phyloP scores from a whole-genome alignment of 257 asterid genomes.

The Solanum paucissectum region DNA sequence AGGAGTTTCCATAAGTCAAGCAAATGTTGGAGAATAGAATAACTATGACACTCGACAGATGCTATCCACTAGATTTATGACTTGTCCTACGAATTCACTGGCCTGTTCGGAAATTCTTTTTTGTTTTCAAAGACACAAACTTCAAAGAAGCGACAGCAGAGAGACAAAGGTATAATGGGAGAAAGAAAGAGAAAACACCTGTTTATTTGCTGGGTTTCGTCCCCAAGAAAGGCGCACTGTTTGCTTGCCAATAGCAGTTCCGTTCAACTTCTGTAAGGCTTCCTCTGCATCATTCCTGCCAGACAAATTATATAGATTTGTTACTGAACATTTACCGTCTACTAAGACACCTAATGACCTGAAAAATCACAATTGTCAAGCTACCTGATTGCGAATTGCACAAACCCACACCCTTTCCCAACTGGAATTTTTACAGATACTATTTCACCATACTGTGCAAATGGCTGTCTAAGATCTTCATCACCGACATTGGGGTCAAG shows the following conservation, averaged over 20 bases:
- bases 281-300: constrained; percentile 42
- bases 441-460: constrained; percentile 74
- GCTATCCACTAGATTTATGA: background rate
- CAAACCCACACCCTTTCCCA: constrained; percentile 94
- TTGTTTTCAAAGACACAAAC: background rate
- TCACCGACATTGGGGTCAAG: constrained; percentile 75
- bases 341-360: background rate
- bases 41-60: background rate
- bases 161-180: background rate
- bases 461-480: constrained; percentile 82
- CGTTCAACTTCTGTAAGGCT: constrained; percentile 37
- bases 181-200: constrained; percentile 10
- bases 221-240: constrained; percentile 48
- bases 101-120: background rate
- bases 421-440: constrained; percentile 76
- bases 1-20: background rate
- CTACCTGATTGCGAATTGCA: constrained; percentile 79
- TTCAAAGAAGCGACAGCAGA: background rate
- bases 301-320: background rate
- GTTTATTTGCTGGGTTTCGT: constrained; percentile 39
- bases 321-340: background rate
- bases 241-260: constrained; percentile 30
- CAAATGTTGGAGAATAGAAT: background rate
- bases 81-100: background rate
- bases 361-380: background rate